Conservation (phyloP, 129 eudicot genomes). For the Apium graveolens region DNA sequence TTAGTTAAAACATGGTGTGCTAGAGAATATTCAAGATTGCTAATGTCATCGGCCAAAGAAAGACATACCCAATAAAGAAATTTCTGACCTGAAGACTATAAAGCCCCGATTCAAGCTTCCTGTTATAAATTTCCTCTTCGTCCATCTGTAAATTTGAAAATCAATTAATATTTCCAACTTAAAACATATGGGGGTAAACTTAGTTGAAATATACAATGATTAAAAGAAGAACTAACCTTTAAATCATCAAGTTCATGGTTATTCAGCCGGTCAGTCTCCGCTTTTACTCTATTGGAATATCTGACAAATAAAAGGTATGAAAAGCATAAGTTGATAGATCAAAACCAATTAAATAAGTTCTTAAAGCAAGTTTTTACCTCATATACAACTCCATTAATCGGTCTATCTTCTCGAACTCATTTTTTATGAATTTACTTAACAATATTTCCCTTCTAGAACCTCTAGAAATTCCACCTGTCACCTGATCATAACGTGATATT, state of each 20-base stretch:
- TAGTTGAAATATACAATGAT: neutral
- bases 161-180: neutral
- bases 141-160: conserved; percentile 55
- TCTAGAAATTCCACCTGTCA: conserved; percentile 84
- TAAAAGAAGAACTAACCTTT: conserved; percentile 39
- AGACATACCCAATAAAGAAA: neutral
- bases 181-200: neutral
- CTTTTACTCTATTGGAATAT: conserved; percentile 82
- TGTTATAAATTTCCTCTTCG: conserved; percentile 80
- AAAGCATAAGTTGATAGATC: neutral
- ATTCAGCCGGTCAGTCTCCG: conserved; percentile 68
- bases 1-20: neutral
- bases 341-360: neutral
- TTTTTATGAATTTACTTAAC: conserved; percentile 85
- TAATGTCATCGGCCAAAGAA: neutral
- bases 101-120: conserved; percentile 91
- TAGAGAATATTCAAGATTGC: neutral
- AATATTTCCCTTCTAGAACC: conserved; percentile 97
- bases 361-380: conserved; percentile 41
- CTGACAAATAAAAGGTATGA: conserved; percentile 24
- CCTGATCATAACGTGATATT: conserved; percentile 9
- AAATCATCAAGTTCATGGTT: conserved; percentile 81
- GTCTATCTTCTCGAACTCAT: conserved; percentile 94
- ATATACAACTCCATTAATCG: conserved; percentile 92
- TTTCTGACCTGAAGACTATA: conserved; percentile 77